A percentile compares a stretch with the other conserved stretches of the same genome.
These are phyloP conservation scores for Trifolium subterraneum DNA, from an alignment of 306 rosid genomes.

Conservation along the genomic window DNA sequence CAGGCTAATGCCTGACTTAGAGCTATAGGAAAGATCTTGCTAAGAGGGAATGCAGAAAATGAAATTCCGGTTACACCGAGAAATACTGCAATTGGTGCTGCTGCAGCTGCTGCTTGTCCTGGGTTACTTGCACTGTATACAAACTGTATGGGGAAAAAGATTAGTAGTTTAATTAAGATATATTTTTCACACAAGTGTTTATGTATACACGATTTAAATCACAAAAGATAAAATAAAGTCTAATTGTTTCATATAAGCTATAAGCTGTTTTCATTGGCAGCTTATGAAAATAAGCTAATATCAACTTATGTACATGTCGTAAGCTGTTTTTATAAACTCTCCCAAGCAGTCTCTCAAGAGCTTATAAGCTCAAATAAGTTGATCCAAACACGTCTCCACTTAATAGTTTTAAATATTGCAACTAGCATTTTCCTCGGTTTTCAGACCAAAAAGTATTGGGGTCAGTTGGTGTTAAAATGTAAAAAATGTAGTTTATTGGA, in stretches of 20 bases:
- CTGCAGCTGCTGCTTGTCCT: conserved; percentile 95
- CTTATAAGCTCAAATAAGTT: neutral
- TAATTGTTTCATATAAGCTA: neutral
- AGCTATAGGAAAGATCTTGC: conserved; percentile 64
- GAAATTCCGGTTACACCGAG: conserved; percentile 79
- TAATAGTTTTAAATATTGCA: too few relatives aligned
- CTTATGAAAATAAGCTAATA: neutral
- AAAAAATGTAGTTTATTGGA: too few relatives aligned
- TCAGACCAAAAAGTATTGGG: too few relatives aligned
- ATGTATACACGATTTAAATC: neutral
- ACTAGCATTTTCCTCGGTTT: too few relatives aligned
- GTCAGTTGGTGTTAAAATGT: too few relatives aligned
- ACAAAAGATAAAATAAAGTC: too few relatives aligned
- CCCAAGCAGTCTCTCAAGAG: neutral
- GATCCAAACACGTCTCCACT: too few relatives aligned
- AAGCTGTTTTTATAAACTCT: too few relatives aligned
- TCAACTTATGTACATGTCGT: too few relatives aligned
- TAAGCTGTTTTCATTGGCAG: neutral
- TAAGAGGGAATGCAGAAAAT: conserved; percentile 75
- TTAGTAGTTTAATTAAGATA: neutral
- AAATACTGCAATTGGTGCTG: conserved; percentile 91
- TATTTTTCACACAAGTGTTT: neutral
- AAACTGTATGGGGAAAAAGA: conserved; percentile 55
- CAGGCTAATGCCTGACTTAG: conserved; percentile 69
- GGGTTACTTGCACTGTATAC: conserved; percentile 97